phyloP scores from a whole-genome alignment of 2,329 filamentous ascomycete genomes.

The Fusarium buharicum region DNA sequence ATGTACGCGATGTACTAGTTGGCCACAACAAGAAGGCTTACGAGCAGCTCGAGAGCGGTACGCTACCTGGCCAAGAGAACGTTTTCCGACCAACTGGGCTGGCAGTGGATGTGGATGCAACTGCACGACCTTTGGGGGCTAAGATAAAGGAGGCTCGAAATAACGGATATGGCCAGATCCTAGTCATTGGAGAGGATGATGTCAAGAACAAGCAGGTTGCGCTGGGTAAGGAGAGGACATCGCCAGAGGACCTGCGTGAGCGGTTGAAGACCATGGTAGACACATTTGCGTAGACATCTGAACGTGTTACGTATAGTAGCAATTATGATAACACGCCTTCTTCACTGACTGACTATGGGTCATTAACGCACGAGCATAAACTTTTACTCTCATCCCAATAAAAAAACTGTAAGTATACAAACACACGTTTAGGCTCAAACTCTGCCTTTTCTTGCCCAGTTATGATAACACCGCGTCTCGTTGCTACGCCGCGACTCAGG shows the following conservation, averaged over 20 bases:
- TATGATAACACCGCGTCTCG: conserved; percentile 14
- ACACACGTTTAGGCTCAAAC: conserved; percentile 7
- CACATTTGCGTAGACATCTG: conserved; percentile 56
- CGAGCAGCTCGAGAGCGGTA: conserved; percentile 49
- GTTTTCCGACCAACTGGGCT: conserved; percentile 68
- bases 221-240: conserved; percentile 54
- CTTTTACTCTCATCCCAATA: no score
- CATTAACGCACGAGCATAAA: no score
- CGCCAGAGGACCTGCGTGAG: conserved; percentile 56
- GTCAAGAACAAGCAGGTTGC: conserved; percentile 67
- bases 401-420: conserved; percentile 1
- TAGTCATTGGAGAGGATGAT: conserved; percentile 76
- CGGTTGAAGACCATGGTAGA: conserved; percentile 59
- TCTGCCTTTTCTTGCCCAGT: conserved; percentile 7
- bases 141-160: conserved; percentile 78
- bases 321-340: conserved; percentile 11
- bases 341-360: no score
- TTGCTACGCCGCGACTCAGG: conserved; percentile 7
- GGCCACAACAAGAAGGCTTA: conserved; percentile 54
- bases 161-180: conserved; percentile 78
- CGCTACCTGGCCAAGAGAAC: conserved; percentile 51
- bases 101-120: conserved; percentile 76
- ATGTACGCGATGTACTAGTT: conserved; percentile 61
- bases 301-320: conserved; percentile 9
- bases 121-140: conserved; percentile 68